Base-by-base conservation (phyloP, 768 basidiomycete genomes). In the Auriculariales sp. region DNA sequence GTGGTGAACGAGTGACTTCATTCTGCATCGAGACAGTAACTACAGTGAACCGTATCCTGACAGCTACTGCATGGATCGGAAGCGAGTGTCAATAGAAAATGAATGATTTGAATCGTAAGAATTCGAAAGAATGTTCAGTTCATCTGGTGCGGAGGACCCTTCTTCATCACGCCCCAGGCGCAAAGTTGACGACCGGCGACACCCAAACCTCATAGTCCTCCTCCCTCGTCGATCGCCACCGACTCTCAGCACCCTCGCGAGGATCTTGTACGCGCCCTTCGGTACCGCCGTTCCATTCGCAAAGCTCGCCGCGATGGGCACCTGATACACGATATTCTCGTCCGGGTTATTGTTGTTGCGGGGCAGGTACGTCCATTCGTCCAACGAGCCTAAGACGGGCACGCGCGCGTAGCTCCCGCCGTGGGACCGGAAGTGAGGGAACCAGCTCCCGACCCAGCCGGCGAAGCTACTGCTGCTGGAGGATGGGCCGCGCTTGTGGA, bases 211-310 rank as follows among this genome's bases (percentile, higher is more conserved):
- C 50, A 25, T 51, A 51, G 44, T 51, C 50, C 27, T 44, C 39
- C 44, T 51, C 47, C 2, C 28, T 32, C 6, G n/a, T 15, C 9
- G 52, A 29, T 56, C 48, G 25, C 54, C 56, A 4, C 50, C 50
- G 27, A 55, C 53, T 35, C 52, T 53, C 24, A 53, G 54, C 9
- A 52, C 57, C 25, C 57, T 32, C 15, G 42, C 12, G 4, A 52
- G 47, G 11, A 49, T 36, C 47, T 52, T 52, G 51, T 70, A 70
- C 22, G 50, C 52, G 11, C 66, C 66, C 49, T 63, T 58, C 3
- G 65, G 59, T n/a, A 66, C 61, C 9, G 42, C 34, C 1, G 61
- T 62, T 3, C 61, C 62, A 44, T 63, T 64, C 9, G 57, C 52
- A 39, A 60, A 62, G 39, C 19, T 25, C 39, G 39, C 9, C 19